Conservation (phyloP, 129 eudicot species). For the Rutidosis leptorrhynchoides region DNA sequence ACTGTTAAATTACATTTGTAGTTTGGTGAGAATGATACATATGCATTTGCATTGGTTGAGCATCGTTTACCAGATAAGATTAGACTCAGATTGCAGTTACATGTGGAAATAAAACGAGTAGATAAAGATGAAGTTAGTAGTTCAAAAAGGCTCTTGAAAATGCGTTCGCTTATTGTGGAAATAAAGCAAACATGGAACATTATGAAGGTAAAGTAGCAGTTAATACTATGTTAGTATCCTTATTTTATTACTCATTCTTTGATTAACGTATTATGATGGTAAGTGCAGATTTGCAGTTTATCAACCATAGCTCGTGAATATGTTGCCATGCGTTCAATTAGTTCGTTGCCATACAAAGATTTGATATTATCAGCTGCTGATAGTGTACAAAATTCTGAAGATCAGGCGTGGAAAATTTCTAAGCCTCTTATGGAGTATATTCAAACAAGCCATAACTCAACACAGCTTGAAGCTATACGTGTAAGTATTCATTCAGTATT, state of each 20-base stretch:
- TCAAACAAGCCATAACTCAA: constrained; percentile 66
- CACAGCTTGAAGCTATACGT: constrained; percentile 74
- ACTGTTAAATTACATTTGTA: constrained; percentile 34
- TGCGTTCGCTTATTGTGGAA: constrained; percentile 57
- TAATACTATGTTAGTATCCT: neutral
- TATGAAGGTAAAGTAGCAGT: constrained; percentile 45
- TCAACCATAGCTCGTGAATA: constrained; percentile 96
- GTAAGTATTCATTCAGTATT: constrained; percentile 46
- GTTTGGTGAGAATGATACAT: constrained; percentile 51
- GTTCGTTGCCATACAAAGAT: constrained; percentile 79
- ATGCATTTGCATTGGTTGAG: constrained; percentile 95
- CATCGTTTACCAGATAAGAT: constrained; percentile 61
- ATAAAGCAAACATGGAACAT: constrained; percentile 35
- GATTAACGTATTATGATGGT: constrained; percentile 8
- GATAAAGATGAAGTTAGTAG: constrained; percentile 38
- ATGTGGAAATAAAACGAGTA: constrained; percentile 53
- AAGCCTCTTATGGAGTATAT: constrained; percentile 63
- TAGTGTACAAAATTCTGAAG: constrained; percentile 43
- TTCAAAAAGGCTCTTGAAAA: constrained; percentile 47
- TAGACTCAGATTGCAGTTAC: constrained; percentile 67
- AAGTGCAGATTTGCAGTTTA: constrained; percentile 83
- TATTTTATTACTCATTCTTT: neutral
- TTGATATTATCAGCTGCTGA: constrained; percentile 70
- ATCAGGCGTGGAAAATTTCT: constrained; percentile 81
- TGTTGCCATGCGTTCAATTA: constrained; percentile 78